Base-by-base conservation (phyloP, 2,329 filamentous ascomycete species). In the Akanthomyces uredinophilus region DNA sequence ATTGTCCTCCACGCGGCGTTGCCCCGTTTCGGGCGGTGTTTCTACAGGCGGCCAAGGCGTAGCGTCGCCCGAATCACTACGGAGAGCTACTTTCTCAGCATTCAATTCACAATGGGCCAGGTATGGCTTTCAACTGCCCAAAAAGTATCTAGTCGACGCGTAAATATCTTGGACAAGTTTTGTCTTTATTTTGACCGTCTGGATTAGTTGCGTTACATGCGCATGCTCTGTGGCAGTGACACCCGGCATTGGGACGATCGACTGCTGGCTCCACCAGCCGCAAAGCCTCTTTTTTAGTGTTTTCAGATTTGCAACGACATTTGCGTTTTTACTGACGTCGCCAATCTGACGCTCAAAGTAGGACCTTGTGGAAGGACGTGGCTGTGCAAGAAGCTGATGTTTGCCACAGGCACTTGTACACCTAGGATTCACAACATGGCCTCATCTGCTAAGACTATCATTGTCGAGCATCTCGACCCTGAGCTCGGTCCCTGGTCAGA, bases 381-480 rank as follows among this genome's bases (percentile, higher is more conserved):
- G n/a, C 5, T n/a, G 18, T 10, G 13, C 32, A 35, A 39, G 18
- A 37, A 35, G 46, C 37, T 60, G 22, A 60, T 14, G 35, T 6
- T 1, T 44, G 13, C 2, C 18, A 55, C 47, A 54, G 41, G 22
- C 35, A 61, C 37, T 24, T 18, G 11, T 13, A 29, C n/a, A 63
- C 27, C 13, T 46, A 10, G 41, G 20, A 22, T 27, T 47, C 27
- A 60, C 22, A 18, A 63, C 20, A 81, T 81, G 77, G 69, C 75
- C 22, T 65, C 72, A 47, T 67, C 65, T 20, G 73, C 74, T 66
- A 90, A 92, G 76, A 93, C 87, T 49, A 97, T 95, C 77, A 90
- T 98, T 70, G 93, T 98, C 69, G 94, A 98, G 80, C 94, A 99
- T 77, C 87, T 99, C 66, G 95, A 99, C 78, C 88, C 91, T 46